These are phyloP conservation scores for Trichoderma koningii DNA, from an alignment of 2,329 filamentous ascomycete species.

Conservation along the genomic window DNA sequence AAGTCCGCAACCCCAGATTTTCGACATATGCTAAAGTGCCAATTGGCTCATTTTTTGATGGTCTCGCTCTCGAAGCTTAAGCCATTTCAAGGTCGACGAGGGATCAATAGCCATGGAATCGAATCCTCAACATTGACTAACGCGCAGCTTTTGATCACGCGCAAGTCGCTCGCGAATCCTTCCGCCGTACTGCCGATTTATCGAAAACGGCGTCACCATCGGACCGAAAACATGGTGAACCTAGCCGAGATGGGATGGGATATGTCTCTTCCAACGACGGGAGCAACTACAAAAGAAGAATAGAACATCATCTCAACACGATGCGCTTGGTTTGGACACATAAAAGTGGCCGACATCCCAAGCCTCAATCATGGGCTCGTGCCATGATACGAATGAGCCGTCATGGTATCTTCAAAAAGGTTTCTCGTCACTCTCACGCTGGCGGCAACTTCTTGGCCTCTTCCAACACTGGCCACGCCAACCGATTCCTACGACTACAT, in stretches of 20 bases:
- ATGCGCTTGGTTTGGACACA: background rate
- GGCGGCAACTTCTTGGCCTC: background rate
- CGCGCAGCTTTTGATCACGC: slow-evolving; percentile 3
- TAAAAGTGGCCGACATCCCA: background rate
- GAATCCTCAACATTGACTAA: background rate
- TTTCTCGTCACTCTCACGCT: background rate
- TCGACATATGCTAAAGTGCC: background rate
- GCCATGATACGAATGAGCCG: background rate
- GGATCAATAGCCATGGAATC: background rate
- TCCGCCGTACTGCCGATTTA: slow-evolving; percentile 13
- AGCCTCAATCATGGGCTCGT: background rate
- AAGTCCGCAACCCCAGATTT: background rate
- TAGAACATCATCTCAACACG: background rate
- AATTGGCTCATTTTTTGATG: background rate
- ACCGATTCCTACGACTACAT: slow-evolving; percentile 32
- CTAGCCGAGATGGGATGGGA: background rate
- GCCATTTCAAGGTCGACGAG: background rate
- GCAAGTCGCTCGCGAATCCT: background rate
- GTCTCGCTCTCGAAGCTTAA: background rate
- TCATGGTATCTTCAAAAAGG: background rate
- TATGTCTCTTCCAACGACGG: background rate
- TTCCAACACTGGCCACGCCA: background rate
- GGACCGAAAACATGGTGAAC: slow-evolving; percentile 12
- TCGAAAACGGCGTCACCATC: background rate
- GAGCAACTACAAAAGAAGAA: background rate